Base-by-base conservation (phyloP, 2,329 filamentous ascomycete genomes). In the Colletotrichum destructivum region DNA sequence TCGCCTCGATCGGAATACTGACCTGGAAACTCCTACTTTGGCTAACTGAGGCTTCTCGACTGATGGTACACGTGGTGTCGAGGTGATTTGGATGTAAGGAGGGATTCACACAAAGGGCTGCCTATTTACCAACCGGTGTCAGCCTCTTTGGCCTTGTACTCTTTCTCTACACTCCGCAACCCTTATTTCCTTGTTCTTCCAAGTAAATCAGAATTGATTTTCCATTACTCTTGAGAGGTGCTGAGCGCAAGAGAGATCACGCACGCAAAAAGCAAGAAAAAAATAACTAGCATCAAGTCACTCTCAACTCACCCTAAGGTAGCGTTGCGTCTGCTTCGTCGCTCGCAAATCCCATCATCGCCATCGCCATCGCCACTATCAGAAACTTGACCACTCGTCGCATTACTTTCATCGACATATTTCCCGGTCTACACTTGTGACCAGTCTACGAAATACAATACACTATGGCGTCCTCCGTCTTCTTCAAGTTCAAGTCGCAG, bases 401-500 rank as follows among this genome's bases (percentile, higher is more conserved):
- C 38, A 38, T 42, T 67, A 54, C 67, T 70, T 18, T 42, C 47
- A 31, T 55, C 68, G 31, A 60, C 68, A 15, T 57, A 44, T 71
- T 54, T 38, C 23, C 40, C 38, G 68, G 66, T 64, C 69, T 63
- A 52, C 65, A 63, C 4, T 46, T 54, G 65, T 72, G 51, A 49
- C 40, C 60, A 64, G 16, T 55, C 23, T 12, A 62, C 52, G 44
- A 55, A 44, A 38, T 21, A 26, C 49, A 26, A 63, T 47, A 62
- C 85, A 90, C 79, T 79, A 98, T 98, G 95, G 91, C 94, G 81
- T 98, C 96, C 69, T 98, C 95, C 76, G 96, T 99, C 80, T 98
- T 98, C 85, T 99, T 98, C 93, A 98, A 98, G 86, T 99, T 99
- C 92, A 98, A 98, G 86, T 98, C 96, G 77, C 95, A 97, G 81